Evolutionary conservation across 2,329 filamentous ascomycete species (phyloP), one percentile per base, ranked within the genome.

Genomic region (Fusarium circinatum): DNA sequence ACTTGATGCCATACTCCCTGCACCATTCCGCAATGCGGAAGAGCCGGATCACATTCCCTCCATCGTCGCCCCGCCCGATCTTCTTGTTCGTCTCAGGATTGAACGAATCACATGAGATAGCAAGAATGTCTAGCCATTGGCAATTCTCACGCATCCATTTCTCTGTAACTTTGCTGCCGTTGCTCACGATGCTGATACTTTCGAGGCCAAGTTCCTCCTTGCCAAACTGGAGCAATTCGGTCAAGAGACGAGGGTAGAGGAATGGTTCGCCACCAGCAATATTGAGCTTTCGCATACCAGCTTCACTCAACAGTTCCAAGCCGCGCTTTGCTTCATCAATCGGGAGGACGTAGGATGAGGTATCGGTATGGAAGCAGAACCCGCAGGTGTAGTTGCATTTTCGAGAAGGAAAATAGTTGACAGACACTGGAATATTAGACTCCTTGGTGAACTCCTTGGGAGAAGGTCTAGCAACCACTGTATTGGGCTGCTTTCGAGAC

Each of bases 391-490:
- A 48, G 5, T 48, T 48, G 8, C 55, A 48, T 28, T 38, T 48
- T 18, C 41, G 30, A 9, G 55, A 58, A 3, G 30, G 41, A 11
- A 58, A 58, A 4, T 38, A 38, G 8, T 58, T 58, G 20, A 48
- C 41, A 2, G 55, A 58, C 9, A 58, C 55, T 5, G 41, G 41
- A 9, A 48, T 20, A 11, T 48, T 58, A 8, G 41, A 28, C 6
- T 58, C 24, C 17, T 26, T 34, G 18, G 39, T 45, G 9, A 47
- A 20, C 2, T 28, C n/a, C 15, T 47, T 22, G 4, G 17, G 8
- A 2, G 13, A 6, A 6, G 4, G 30, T 3, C 3, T 11, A 11
- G 13, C 6, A 17, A 2, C 9, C 10, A 2, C 24, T n/a, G 20
- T 2, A 3, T 39, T 18, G 14, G 24, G 26, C 24, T 26, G 24